Evolutionary conservation across 352 stramenopile genomes (phyloP).

Genomic region (Phytophthora idaei): DNA sequence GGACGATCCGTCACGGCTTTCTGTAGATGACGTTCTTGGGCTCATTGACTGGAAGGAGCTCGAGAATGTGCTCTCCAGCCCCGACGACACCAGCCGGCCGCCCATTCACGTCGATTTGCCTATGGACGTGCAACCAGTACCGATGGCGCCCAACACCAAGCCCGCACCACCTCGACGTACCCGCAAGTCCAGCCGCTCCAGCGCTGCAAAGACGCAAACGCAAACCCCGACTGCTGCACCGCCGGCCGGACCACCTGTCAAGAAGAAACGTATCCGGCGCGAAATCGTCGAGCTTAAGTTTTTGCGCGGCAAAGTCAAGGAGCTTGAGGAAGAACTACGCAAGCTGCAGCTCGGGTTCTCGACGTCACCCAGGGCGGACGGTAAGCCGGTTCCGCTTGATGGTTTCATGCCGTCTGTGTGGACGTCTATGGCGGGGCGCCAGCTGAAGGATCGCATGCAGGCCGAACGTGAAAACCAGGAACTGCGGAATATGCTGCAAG

Average conservation of each 20-base stretch:
- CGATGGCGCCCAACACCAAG: slow-evolving; percentile 4
- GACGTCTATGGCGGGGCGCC: slow-evolving; percentile 33
- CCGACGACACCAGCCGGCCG: slow-evolving; percentile 23
- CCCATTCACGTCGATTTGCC: slow-evolving; percentile 8
- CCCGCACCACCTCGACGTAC: slow-evolving; percentile 4
- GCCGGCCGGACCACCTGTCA: slow-evolving; percentile 13
- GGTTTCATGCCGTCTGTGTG: slow-evolving; percentile 30
- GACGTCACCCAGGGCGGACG: background rate
- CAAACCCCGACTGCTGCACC: background rate
- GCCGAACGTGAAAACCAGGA: slow-evolving; percentile 38
- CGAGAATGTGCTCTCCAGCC: slow-evolving; percentile 31
- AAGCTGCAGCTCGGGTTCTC: slow-evolving; percentile 25
- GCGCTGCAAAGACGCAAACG: background rate
- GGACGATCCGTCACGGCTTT: slow-evolving; percentile 34
- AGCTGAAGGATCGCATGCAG: slow-evolving; percentile 33
- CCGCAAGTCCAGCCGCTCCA: slow-evolving; percentile 14
- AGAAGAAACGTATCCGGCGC: slow-evolving; percentile 38
- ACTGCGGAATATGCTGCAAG: slow-evolving; percentile 30
- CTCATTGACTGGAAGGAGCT: slow-evolving; percentile 47
- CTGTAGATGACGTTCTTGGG: slow-evolving; percentile 34
- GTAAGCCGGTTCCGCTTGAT: slow-evolving; percentile 2
- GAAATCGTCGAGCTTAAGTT: slow-evolving; percentile 44
- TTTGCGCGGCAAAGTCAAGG: slow-evolving; percentile 36
- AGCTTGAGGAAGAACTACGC: slow-evolving; percentile 39
- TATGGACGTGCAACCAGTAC: slow-evolving; percentile 13